phyloP scores from a whole-genome alignment of 2,329 filamentous ascomycete genomes.

The Simplicillium sp. region DNA sequence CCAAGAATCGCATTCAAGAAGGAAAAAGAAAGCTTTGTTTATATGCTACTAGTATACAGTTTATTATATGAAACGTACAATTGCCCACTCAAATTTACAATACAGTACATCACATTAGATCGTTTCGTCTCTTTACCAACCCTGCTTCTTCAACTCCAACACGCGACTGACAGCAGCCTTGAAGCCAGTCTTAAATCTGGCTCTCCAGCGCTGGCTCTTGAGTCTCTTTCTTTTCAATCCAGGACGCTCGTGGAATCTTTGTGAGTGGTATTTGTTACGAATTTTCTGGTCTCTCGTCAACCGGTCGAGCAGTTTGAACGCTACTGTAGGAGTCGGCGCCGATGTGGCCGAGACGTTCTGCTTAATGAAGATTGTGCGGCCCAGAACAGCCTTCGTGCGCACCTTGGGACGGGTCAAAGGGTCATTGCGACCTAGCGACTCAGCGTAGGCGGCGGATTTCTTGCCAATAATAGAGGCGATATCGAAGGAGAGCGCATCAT shows the following conservation, averaged over 20 bases:
- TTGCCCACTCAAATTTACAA: no score
- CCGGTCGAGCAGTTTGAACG: conserved; percentile 30
- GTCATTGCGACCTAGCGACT: conserved; percentile 11
- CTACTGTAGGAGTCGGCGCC: conserved; percentile 30
- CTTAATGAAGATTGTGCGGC: conserved; percentile 28
- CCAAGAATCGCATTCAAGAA: no score
- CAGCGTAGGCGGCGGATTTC: conserved; percentile 15
- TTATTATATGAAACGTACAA: no score
- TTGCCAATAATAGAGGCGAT: conserved; percentile 23
- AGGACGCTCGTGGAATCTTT: conserved; percentile 65
- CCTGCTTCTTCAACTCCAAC: conserved; percentile 62
- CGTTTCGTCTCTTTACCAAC: conserved; percentile 51
- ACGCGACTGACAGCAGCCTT: conserved; percentile 54
- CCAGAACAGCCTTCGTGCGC: conserved; percentile 30
- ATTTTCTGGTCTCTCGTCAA: conserved; percentile 45
- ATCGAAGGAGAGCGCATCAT: conserved; percentile 6
- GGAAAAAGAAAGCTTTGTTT: no score
- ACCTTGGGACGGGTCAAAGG: conserved; percentile 23
- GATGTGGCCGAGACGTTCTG: conserved; percentile 15
- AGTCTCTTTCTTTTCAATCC: conserved; percentile 73
- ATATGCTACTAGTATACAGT: no score
- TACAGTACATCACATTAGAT: no score
- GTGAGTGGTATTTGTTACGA: conserved; percentile 40
- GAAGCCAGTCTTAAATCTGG: conserved; percentile 61
- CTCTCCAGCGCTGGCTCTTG: conserved; percentile 58